phyloP scores from a whole-genome alignment of 169 alveolate genomes.

The Plasmodium vivax region DNA sequence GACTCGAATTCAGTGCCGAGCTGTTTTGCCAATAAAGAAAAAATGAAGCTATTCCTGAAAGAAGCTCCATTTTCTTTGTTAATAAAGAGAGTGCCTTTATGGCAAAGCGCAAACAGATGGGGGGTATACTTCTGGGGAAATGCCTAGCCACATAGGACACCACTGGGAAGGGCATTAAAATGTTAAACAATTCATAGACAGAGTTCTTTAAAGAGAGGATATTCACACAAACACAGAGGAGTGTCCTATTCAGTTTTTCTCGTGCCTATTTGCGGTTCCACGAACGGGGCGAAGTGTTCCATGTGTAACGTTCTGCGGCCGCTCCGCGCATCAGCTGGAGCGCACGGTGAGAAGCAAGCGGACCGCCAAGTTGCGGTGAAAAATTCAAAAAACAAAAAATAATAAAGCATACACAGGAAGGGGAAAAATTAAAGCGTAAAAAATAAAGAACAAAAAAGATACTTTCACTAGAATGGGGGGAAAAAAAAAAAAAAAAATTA shows the following conservation, averaged over 20 bases:
- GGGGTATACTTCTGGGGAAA: background rate
- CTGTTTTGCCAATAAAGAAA: background rate
- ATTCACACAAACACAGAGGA: background rate
- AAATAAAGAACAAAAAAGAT: background rate
- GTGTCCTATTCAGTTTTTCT: background rate
- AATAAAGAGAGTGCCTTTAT: background rate
- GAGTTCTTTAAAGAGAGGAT: background rate
- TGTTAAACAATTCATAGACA: no score
- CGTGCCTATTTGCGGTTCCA: background rate
- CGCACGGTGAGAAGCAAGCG: background rate
- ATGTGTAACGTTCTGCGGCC: background rate
- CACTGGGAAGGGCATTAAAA: background rate
- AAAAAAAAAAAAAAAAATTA: background rate
- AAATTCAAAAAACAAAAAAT: background rate
- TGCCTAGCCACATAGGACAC: background rate
- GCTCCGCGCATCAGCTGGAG: background rate
- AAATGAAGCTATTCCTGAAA: background rate
- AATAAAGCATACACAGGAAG: background rate
- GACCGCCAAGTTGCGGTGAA: background rate
- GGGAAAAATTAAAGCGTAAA: constrained; percentile 4
- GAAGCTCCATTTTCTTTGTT: background rate
- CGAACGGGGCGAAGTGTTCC: background rate
- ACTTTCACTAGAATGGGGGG: background rate
- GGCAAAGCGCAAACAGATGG: background rate
- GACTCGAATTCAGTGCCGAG: background rate